phyloP scores from a whole-genome alignment of 2,329 filamentous ascomycete genomes.

The Penicillium aurantiogriseum region DNA sequence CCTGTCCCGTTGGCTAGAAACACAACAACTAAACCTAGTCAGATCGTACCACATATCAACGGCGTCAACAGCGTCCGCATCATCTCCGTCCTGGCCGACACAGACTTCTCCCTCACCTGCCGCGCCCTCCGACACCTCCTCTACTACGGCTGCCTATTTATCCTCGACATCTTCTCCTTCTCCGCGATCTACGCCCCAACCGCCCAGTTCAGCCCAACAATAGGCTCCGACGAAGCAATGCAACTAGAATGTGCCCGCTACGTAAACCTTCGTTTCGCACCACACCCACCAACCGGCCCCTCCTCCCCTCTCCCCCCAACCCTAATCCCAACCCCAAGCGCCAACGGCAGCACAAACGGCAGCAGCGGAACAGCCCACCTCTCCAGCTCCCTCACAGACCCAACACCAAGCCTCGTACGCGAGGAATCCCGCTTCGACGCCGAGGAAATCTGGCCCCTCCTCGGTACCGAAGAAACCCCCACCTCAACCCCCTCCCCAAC shows the following conservation, averaged over 20 bases:
- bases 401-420: slow-evolving; percentile 19
- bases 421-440: slow-evolving; percentile 27
- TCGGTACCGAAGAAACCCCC: slow-evolving; percentile 29
- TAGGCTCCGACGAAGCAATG: slow-evolving; percentile 72
- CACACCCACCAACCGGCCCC: slow-evolving; percentile 29
- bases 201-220: slow-evolving; percentile 68
- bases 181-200: slow-evolving; percentile 84
- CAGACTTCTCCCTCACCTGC: slow-evolving; percentile 80
- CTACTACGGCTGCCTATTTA: slow-evolving; percentile 85
- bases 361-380: slow-evolving; percentile 11
- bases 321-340: slow-evolving; percentile 14
- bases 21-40: background rate
- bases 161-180: slow-evolving; percentile 96
- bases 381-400: slow-evolving; percentile 22
- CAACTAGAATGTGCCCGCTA: slow-evolving; percentile 87
- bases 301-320: slow-evolving; percentile 18
- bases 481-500: slow-evolving; percentile 9
- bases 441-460: slow-evolving; percentile 46
- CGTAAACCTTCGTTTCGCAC: slow-evolving; percentile 59
- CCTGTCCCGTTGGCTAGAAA: background rate
- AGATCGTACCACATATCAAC: slow-evolving; percentile 83
- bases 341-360: slow-evolving; percentile 17
- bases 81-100: slow-evolving; percentile 80
- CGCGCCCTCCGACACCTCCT: slow-evolving; percentile 84
- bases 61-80: slow-evolving; percentile 85